These are phyloP conservation scores for Hirsutella thompsonii DNA, from an alignment of 2,329 filamentous ascomycete species.

Conservation along the genomic window DNA sequence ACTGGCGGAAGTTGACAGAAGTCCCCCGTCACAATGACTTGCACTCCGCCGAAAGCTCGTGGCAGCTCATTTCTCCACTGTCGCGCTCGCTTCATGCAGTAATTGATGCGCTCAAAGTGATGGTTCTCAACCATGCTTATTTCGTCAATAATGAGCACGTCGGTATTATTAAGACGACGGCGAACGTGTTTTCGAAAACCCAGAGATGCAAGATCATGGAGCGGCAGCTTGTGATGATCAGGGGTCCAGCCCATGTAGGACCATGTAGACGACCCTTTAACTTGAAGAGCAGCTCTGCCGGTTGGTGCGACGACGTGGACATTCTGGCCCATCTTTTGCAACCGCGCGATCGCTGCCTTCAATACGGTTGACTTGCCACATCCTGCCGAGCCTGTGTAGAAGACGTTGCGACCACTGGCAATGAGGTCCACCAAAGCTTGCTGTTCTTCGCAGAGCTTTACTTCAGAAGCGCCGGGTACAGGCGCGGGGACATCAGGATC, in stretches of 20 bases:
- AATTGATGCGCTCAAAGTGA: neutral
- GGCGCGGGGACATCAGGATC: no score
- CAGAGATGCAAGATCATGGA: neutral
- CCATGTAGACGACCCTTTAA: neutral
- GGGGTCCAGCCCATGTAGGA: neutral
- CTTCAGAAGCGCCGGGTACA: no score
- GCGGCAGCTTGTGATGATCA: neutral
- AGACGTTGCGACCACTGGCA: neutral
- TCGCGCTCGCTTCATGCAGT: neutral
- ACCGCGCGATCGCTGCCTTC: neutral
- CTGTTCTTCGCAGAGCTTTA: neutral
- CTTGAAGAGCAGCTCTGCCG: neutral
- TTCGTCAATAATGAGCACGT: neutral
- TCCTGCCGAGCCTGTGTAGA: neutral
- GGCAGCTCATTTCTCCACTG: neutral
- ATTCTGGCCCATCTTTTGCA: neutral
- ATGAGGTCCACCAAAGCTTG: neutral
- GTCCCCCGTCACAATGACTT: neutral
- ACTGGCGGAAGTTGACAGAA: neutral
- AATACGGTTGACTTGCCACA: neutral
- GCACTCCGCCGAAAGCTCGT: neutral
- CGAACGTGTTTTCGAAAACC: neutral
- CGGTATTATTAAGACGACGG: neutral
- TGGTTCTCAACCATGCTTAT: neutral
- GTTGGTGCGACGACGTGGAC: neutral